Base-by-base conservation (phyloP, 106 monocot genomes). In the Triglochin maritima region DNA sequence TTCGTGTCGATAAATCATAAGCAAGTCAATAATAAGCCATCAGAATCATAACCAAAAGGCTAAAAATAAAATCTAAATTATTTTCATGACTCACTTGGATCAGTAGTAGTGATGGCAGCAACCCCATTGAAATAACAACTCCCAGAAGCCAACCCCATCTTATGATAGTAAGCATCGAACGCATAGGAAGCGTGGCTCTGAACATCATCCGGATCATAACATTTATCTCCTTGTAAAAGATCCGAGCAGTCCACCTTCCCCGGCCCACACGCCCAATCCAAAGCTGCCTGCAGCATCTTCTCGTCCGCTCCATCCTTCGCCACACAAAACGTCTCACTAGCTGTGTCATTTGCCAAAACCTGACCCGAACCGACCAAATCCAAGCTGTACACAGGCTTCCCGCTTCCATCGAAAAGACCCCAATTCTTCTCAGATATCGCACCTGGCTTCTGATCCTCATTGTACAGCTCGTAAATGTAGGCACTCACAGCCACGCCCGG, bases 121-220 rank as follows among this genome's bases (percentile, higher is more conserved):
- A 96, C 96, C 7, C 96, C 96, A 70, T 84, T 96, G 75, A 96
- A 96, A 73, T 88, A 86, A 56, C 96, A 96, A n/a, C 86, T 96
- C 47, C 96, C 90, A 0, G 85, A 60, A 3, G 57, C 76, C 96
- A 85, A 91, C 47, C 90, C 95, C 95, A 90, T 95, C 67, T 76
- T 71, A 53, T 84, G 96, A 68, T 96, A 96, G 45, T 96, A 96
- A 0, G 87, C 78, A 65, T 88, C 83, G 63, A 96, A 96, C 2
- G 96, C 96, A 66, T 86, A 96, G 1, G 85, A 80, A 7, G 96
- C 90, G 63, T 96, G 96, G 0, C 81, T 60, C 15, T 78, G 78
- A 3, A 96, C 96, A 0, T 79, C 68, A 47, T 96, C 90, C 0
- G 96, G 96, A 57, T 90, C 90, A 59, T 84, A 88, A 62, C 90